These are phyloP conservation scores for Geosmithia flava DNA, from an alignment of 2,329 filamentous ascomycete genomes.

Conservation along the genomic window DNA sequence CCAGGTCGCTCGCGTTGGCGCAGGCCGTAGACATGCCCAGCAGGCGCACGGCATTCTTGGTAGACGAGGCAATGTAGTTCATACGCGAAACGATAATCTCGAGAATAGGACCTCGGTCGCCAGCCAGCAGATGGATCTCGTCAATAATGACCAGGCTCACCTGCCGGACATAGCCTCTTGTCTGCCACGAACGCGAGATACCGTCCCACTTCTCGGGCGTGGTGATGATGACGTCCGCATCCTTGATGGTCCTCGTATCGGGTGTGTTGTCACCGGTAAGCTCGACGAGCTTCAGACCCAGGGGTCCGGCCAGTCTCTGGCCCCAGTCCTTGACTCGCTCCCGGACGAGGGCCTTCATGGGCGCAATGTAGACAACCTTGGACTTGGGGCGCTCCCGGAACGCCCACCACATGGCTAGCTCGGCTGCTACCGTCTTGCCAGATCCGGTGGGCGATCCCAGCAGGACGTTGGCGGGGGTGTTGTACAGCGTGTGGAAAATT, in stretches of 20 bases:
- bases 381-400: conserved; percentile 89
- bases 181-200: conserved; percentile 98
- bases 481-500: conserved; percentile 92
- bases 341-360: conserved; percentile 96
- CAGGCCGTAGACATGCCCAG: conserved; percentile 99
- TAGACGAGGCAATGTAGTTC: conserved; percentile 97
- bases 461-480: conserved; percentile 83
- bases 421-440: conserved; percentile 92
- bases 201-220: conserved; percentile 99
- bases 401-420: conserved; percentile 99
- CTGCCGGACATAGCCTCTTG: conserved; percentile 86
- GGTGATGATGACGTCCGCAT: conserved; percentile 95
- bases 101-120: conserved; percentile 90
- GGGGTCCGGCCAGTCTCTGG: conserved; percentile 62
- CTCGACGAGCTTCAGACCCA: conserved; percentile 86
- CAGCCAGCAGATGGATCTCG: conserved; percentile 93
- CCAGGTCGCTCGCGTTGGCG: conserved; percentile 87
- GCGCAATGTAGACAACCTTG: conserved; percentile 97
- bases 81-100: conserved; percentile 92
- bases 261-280: conserved; percentile 96
- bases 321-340: conserved; percentile 96
- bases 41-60: conserved; percentile 75
- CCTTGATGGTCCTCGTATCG: conserved; percentile 86
- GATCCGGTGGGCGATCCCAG: conserved; percentile 93
- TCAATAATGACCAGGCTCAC: conserved; percentile 97